Evolutionary conservation across 352 stramenopile genomes (phyloP), one percentile per base, ranked within the genome.

Genomic region (Phytophthora melonis): DNA sequence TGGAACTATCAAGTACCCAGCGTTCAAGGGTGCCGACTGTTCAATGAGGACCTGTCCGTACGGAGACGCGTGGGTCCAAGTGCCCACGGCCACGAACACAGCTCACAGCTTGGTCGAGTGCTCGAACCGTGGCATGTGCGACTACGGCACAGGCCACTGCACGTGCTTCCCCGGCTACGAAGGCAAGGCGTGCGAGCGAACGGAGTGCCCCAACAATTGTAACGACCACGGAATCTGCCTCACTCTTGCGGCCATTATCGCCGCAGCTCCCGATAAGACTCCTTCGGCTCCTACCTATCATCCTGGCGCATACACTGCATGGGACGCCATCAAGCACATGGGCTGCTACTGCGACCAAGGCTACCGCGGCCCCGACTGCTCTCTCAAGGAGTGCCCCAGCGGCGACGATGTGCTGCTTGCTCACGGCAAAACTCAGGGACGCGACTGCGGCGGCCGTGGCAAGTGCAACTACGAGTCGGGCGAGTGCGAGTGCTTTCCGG

Each of bases 181-280:
- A 56, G 93, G 93, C 78, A 97, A 96, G 61, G 90, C 93, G 18
- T 98, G 95, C 74, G 84, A 98, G 72, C 87, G 95, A 73, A 96
- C 92, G 1, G 78, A 97, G 63, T 99, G 97, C 75, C 95, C 96
- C n/a, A 98, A 98, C 83, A 85, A 97, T 76, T 99, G 97, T 89
- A 98, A 94, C 74, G 75, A 72, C 62, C 97, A 92, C 70, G 97
- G 96, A 50, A 91, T 98, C 71, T 99, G 97, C 80, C 86, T 98
- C 66, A 98, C 94, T 30, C 85, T 99, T 41, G 79, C 81, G 64
- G 84, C 91, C 9, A 93, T 99, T 41, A 91, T 96, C 52, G 65
- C 64, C 2, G 72, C 81, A 9, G 41, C 63, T 0, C 77, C 77
- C 9, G 2, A 32, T 32, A 32, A 32, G 6, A 32, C 27, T 32